Base-by-base conservation (phyloP, 2,329 filamentous ascomycete genomes). In the Ophiostoma sp. region DNA sequence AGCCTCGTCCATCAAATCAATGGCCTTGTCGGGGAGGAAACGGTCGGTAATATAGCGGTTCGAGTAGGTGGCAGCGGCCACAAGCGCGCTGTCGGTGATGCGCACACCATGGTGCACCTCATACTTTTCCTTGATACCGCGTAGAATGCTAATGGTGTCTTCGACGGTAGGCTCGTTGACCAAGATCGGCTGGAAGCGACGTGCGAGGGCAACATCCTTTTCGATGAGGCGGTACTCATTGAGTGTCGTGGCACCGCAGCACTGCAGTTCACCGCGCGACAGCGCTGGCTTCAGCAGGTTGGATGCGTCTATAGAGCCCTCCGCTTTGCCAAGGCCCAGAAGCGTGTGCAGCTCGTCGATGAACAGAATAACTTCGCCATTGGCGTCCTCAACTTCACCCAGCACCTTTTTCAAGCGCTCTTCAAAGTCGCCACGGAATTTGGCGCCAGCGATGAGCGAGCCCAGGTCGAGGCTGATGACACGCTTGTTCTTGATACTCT, bases 31-130 rank as follows among this genome's bases (percentile, higher is more conserved):
- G 0, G 95, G 95, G 0, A 98, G 82, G 78, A 97, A 98, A 1
- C 95, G 89, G 75, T 98, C 94, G 14, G 93, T 97, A 73, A 99
- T 95, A 77, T 98, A 99, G 66, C 95, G 90, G 75, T 98, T 98
- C 71, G 91, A 95, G 76, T 96, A 91, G 0, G 92, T 91, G 2
- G 94, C 93, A 2, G 95, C 94, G 1, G 95, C 93, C 14, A 99
- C 94, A 11, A 98, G 81, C 6, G 95, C 93, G 1, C 90, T 89
- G 74, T 98, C 95, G 0, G 92, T 96, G 72, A 99, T 98, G 67
- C 93, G 85, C 0, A 98, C 94, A 78, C 95, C 94, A 75, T 99
- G 95, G 73, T 98, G 95, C 0, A 98, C 92, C 77, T 98, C 95
- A 75, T 99, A 99, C 73, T 93, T 92, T 75, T 98, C 93, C 76